Base-by-base conservation (phyloP, 2,329 filamentous ascomycete genomes). In the Penicillium sp. region DNA sequence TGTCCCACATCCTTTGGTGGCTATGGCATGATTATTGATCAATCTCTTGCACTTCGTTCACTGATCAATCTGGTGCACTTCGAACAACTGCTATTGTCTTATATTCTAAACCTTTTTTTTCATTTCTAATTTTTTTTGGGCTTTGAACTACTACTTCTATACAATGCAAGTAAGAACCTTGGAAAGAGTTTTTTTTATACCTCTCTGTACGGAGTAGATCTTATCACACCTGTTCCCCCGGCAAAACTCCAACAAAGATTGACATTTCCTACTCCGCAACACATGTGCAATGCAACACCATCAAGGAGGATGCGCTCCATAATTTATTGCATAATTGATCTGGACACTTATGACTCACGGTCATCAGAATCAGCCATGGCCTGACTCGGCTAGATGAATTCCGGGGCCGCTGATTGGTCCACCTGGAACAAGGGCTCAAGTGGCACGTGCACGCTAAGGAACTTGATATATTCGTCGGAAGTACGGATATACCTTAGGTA, bases 301-400 rank as follows among this genome's bases (percentile, higher is more conserved):
- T n/a, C 7, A 18, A 18, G n/a, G 7, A 37, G n/a, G n/a, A 14
- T 18, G 12, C 14, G 12, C 22, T 25, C 25, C 42, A 27, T 23
- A 37, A 37, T 18, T n/a, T 44, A 27, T 12, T 44, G 8, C 14
- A n/a, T 31, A 18, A 8, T 25, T 25, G 15, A 25, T 37, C 9
- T 18, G 18, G 27, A 48, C 23, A 29, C 22, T 25, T 12, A 29
- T 45, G 6, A 15, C 29, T 25, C 12, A 3, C 37, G 23, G 41
- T 51, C 26, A 44, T 46, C 26, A 47, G 42, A 40, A 50, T 56
- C 40, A 44, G 20, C 31, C 20, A 54, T 55, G 35, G 56, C 59
- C 46, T 55, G 50, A 61, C 52, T 59, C 47, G 58, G 54, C 54
- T 56, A 48, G 35, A 37, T 27, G 54, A 44, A n/a, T 51, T 35